Evolutionary conservation across 495 filamentous ascomycete genomes (phyloP), one percentile per base, ranked within the genome.

Genomic region (Hypoxylon fragiforme): DNA sequence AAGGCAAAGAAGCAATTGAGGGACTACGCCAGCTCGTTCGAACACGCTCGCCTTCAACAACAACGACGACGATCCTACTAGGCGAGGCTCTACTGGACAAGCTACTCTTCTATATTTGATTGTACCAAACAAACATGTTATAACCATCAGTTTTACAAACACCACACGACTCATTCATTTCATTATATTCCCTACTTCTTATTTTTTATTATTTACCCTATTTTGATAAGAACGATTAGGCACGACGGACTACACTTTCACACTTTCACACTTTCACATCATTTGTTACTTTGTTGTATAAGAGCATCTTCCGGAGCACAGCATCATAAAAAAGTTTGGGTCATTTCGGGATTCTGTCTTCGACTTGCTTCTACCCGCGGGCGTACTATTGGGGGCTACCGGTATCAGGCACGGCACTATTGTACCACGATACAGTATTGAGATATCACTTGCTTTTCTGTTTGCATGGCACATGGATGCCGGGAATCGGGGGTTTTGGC

Each of bases 1-100:
- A 86, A 89, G 69, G 83, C 87, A 18, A 84, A 85, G 53, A 86
- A 81, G 66, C 89, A 95, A 69, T 81, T 97, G 41, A 83, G 88
- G 38, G 85, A 86, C 50, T 97, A 96, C 70, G 89, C 89, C 26
- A 86, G 84, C 67, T 90, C 85, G 3, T 96, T 97, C 73, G 91
- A 96, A 65, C 89, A 87, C 46, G 82, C 86, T 41, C 83, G 90
- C 45, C 68, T 74, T 26, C 62, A 67, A 44, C 57, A 65, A 38
- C 73, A 75, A 47, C 72, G 80, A 50, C 61, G 78, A 50, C 76
- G 79, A 64, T 83, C 80, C 32, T 66, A 71, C 64, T 73, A 70
- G 41, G 12, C 48, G 37, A 31, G 13, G 43, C 13, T 38, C 26
- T 38, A 32, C 28, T 37, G 21, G 45, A 43, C 12, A 37, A 21